Percentiles rank a stretch among this genome's conserved stretches.
Evolutionary conservation across 768 basidiomycete genomes (phyloP).

Genomic region (Porphyrellus cyaneotinctus): DNA sequence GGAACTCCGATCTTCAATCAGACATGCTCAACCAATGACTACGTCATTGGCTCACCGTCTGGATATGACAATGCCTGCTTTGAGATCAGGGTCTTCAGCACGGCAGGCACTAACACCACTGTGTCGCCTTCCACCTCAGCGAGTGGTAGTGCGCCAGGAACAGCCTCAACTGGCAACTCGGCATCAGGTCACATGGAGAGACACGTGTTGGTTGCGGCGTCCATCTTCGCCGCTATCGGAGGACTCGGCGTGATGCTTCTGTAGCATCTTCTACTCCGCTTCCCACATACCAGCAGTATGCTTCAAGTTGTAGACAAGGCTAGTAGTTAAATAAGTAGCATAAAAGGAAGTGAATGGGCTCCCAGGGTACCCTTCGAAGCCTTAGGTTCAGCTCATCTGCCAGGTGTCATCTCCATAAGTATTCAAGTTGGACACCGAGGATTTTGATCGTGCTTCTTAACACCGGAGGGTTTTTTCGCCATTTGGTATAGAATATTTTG

Average conservation of each 20-base stretch:
- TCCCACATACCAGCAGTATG: background rate
- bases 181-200: background rate
- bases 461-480: background rate
- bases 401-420: background rate
- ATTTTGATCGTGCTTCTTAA: background rate
- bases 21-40: constrained; percentile 64
- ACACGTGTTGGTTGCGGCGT: constrained; percentile 5
- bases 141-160: constrained; percentile 13
- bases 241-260: constrained; percentile 16
- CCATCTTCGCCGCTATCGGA: constrained; percentile 9
- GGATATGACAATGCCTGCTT: constrained; percentile 68
- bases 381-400: background rate
- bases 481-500: background rate
- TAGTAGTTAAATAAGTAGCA: no score
- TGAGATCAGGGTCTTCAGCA: constrained; percentile 56
- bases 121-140: constrained; percentile 21
- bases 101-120: constrained; percentile 27
- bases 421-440: background rate
- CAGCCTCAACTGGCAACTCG: constrained; percentile 9
- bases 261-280: background rate
- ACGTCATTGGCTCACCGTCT: constrained; percentile 58
- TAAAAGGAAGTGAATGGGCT: no score
- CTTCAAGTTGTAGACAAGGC: background rate
- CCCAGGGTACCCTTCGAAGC: no score
- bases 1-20: constrained; percentile 49